These are phyloP conservation scores for Erodium chrysanthum DNA, from an alignment of 441 rosid species.

Conservation along the genomic window DNA sequence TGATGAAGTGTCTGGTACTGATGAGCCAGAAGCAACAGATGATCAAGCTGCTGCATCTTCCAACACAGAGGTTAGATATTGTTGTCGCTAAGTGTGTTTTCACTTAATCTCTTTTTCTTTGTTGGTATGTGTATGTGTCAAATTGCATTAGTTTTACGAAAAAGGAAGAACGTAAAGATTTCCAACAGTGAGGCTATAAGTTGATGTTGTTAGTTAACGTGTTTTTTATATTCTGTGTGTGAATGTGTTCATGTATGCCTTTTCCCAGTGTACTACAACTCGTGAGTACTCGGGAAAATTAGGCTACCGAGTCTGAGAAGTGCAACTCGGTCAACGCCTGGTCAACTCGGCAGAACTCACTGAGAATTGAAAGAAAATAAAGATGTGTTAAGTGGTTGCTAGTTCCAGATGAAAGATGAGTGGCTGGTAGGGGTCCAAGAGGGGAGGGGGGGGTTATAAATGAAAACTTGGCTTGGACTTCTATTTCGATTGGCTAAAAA, in stretches of 20 bases:
- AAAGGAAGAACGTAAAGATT: not conserved
- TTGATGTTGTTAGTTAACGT: not conserved
- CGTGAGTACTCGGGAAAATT: no score
- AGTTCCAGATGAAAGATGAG: no score
- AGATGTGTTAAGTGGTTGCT: no score
- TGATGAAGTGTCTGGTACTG: conserved; percentile 12
- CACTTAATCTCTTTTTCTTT: not conserved
- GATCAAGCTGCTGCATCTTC: conserved; percentile 28
- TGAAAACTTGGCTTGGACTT: no score
- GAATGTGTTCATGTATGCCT: not conserved
- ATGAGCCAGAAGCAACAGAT: conserved; percentile 24
- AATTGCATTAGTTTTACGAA: not conserved
- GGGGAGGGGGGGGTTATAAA: no score
- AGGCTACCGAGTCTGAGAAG: no score
- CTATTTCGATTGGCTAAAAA: no score
- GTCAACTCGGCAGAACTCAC: no score
- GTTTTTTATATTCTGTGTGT: not conserved
- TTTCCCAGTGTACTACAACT: no score
- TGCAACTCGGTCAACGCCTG: no score
- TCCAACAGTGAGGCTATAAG: not conserved
- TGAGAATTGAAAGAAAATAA: no score
- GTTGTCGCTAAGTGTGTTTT: conserved; percentile 2
- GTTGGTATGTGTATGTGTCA: not conserved
- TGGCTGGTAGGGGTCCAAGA: no score
- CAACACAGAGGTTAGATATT: conserved; percentile 26